Evolutionary conservation across 2,329 filamentous ascomycete species (phyloP).

Genomic region (Microsporum ferrugineum): DNA sequence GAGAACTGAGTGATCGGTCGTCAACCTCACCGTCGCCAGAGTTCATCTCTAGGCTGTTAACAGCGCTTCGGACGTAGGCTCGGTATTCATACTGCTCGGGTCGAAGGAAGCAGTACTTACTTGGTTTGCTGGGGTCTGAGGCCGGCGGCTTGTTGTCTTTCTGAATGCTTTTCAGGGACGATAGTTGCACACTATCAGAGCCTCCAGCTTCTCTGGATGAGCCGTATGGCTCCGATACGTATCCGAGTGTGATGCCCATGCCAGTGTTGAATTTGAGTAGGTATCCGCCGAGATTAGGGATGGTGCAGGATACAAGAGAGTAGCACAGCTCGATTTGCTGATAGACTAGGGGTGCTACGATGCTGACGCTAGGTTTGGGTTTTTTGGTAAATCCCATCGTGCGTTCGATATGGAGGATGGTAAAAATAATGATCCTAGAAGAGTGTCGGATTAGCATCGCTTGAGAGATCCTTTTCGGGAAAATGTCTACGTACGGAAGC

Average conservation of each 20-base stretch:
- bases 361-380: neutral
- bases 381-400: neutral
- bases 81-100: neutral
- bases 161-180: neutral
- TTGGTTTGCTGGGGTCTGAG: neutral
- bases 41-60: conserved; percentile 1
- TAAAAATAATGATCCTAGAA: neutral
- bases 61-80: neutral
- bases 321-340: neutral
- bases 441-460: neutral
- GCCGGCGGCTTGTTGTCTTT: too few species aligned
- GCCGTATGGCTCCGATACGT: neutral
- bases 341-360: neutral
- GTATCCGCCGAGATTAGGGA: neutral
- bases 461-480: neutral
- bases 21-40: neutral
- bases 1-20: neutral
- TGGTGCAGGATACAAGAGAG: neutral
- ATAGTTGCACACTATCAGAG: neutral
- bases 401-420: neutral
- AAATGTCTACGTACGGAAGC: neutral
- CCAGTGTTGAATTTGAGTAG: conserved; percentile 1
- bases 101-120: neutral
- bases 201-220: neutral
- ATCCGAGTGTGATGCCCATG: neutral